Percentiles rank a stretch among this genome's conserved stretches.
phyloP scores from a whole-genome alignment of 306 rosid genomes.

The Ziziphus jujuba region DNA sequence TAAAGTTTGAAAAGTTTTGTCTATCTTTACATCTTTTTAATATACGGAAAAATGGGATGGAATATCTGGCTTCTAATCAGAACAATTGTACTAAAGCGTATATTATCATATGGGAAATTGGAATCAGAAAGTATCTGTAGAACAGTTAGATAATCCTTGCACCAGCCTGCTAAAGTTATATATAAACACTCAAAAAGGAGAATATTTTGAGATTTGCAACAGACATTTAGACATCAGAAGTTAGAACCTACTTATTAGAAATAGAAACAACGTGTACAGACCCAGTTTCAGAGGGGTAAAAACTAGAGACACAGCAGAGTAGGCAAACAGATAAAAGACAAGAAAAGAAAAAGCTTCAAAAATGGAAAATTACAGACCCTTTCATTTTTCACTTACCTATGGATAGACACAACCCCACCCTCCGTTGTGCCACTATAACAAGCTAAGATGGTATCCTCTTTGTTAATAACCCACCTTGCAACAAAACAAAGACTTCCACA shows the following conservation, averaged over 20 bases:
- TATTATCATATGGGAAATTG: slow-evolving; percentile 24
- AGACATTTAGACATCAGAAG: slow-evolving; percentile 28
- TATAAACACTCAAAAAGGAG: slow-evolving; percentile 32
- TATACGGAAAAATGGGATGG: slow-evolving; percentile 9
- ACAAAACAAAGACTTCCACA: slow-evolving; percentile 43
- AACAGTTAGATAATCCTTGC: background rate
- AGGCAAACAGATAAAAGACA: slow-evolving; percentile 1
- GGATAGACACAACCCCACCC: slow-evolving; percentile 14
- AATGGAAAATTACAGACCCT: slow-evolving; percentile 20
- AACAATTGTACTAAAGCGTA: background rate
- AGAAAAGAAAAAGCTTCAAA: slow-evolving; percentile 7
- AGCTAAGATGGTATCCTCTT: slow-evolving; percentile 36
- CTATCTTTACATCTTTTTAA: slow-evolving; percentile 31
- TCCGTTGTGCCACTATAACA: slow-evolving; percentile 32
- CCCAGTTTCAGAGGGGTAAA: slow-evolving; percentile 29
- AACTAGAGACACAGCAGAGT: slow-evolving; percentile 10
- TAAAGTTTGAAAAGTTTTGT: background rate
- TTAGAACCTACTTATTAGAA: slow-evolving; percentile 28
- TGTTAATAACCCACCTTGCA: slow-evolving; percentile 46
- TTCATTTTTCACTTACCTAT: slow-evolving; percentile 26
- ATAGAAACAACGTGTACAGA: slow-evolving; percentile 41
- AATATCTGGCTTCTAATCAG: slow-evolving; percentile 5
- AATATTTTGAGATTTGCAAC: slow-evolving; percentile 23
- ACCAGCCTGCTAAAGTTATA: slow-evolving; percentile 31
- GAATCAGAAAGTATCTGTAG: slow-evolving; percentile 24